These are phyloP conservation scores for Begonia peltatifolia DNA, from an alignment of 306 rosid species.

Conservation along the genomic window DNA sequence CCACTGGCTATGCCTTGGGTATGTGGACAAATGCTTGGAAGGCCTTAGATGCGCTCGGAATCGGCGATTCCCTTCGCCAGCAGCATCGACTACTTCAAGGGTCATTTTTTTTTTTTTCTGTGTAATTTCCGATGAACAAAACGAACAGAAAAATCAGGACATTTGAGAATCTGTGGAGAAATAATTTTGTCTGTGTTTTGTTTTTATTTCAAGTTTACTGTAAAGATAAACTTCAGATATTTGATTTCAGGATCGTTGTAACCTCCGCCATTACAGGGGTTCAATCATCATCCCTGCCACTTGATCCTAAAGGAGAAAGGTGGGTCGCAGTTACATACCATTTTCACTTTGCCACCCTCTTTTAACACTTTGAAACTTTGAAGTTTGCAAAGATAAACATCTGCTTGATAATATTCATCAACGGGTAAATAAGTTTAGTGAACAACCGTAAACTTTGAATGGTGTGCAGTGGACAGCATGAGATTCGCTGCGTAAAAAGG, in stretches of 20 bases:
- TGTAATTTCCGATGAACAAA: no score
- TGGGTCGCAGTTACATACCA: conserved; percentile 16
- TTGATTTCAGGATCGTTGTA: conserved; percentile 29
- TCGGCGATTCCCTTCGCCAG: conserved; percentile 37
- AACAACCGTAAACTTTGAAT: not conserved
- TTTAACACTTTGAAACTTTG: no score
- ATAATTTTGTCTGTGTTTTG: no score
- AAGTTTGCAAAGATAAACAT: no score
- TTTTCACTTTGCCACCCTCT: no score
- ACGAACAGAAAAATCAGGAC: no score
- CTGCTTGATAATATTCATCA: no score
- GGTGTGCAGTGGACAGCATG: conserved; percentile 16
- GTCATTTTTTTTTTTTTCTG: no score
- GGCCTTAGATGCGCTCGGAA: conserved; percentile 60
- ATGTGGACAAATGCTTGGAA: conserved; percentile 70
- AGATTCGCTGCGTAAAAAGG: conserved; percentile 43
- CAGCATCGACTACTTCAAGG: conserved; percentile 29
- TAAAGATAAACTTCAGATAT: not conserved
- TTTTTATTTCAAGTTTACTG: no score
- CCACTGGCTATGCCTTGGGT: conserved; percentile 42
- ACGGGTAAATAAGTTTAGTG: no score
- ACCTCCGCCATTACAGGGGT: conserved; percentile 33
- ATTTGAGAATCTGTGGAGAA: no score
- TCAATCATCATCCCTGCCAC: conserved; percentile 18
- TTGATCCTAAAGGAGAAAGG: conserved; percentile 23